These are phyloP conservation scores for Yamadazyma aaseri DNA, from an alignment of 1,139 yeast species.

Conservation along the genomic window DNA sequence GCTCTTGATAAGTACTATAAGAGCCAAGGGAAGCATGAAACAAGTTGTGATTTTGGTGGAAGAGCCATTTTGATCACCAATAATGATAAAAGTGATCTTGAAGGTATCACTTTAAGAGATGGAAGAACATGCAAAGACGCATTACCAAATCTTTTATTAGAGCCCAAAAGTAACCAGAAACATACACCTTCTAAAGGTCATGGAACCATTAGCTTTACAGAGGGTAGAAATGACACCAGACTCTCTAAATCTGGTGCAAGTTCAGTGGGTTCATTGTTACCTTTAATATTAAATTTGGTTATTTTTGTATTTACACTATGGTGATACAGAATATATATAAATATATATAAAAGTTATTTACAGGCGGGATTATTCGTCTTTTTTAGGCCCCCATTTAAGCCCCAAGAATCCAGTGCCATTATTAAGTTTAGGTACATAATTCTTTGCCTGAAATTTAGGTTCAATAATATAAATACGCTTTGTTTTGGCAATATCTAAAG, in stretches of 20 bases:
- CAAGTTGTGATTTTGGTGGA: slow-evolving; percentile 38
- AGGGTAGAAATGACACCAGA: not conserved
- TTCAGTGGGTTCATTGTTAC: too few relatives aligned
- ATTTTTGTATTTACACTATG: too few relatives aligned
- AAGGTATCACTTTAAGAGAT: slow-evolving; percentile 21
- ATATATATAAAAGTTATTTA: too few relatives aligned
- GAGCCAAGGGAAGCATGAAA: slow-evolving; percentile 24
- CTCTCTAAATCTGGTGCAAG: not conserved
- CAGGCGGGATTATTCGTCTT: slow-evolving; percentile 29
- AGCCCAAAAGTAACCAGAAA: not conserved
- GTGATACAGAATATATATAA: too few relatives aligned
- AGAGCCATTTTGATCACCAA: slow-evolving; percentile 32
- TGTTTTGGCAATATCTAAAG: slow-evolving; percentile 72
- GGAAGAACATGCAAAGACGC: slow-evolving; percentile 27
- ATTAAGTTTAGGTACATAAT: slow-evolving; percentile 31
- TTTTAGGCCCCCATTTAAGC: slow-evolving; percentile 81
- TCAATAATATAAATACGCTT: slow-evolving; percentile 70
- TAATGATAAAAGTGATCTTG: slow-evolving; percentile 22
- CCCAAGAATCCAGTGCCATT: slow-evolving; percentile 65
- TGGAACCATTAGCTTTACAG: too few relatives aligned
- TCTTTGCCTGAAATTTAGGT: slow-evolving; percentile 48
- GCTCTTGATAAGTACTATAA: slow-evolving; percentile 50
- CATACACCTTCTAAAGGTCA: not conserved
- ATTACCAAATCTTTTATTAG: slow-evolving; percentile 2
- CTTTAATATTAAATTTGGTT: not conserved